phyloP scores from a whole-genome alignment of 371 early-diverging fungal genomes.

The Parasitella parasitica region DNA sequence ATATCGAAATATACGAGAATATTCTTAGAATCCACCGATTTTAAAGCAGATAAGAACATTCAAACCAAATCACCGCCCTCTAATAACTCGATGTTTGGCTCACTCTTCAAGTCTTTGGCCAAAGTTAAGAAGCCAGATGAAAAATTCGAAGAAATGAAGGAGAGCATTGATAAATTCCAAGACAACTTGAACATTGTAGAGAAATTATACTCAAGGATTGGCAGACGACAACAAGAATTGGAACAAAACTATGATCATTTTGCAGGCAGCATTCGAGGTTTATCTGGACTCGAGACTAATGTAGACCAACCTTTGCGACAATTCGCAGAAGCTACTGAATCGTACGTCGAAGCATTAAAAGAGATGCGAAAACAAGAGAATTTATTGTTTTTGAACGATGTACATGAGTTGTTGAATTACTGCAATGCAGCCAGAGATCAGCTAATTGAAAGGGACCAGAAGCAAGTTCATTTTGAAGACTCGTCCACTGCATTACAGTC shows the following conservation, averaged over 20 bases:
- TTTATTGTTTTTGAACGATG: constrained; percentile 67
- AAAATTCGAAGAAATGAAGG: constrained; percentile 79
- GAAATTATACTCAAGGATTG: constrained; percentile 71
- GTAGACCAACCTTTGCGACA: constrained; percentile 73
- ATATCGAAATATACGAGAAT: constrained; percentile 63
- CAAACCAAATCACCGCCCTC: constrained; percentile 50
- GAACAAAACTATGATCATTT: constrained; percentile 78
- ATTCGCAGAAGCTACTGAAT: constrained; percentile 71
- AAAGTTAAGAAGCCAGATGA: constrained; percentile 89
- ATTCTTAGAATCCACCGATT: constrained; percentile 83
- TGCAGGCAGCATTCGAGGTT: constrained; percentile 68
- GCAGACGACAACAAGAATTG: constrained; percentile 76
- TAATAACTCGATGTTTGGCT: constrained; percentile 77
- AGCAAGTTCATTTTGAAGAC: constrained; percentile 92
- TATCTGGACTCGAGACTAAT: constrained; percentile 84
- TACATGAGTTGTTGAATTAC: constrained; percentile 88
- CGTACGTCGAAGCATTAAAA: constrained; percentile 63
- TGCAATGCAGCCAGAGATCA: constrained; percentile 83
- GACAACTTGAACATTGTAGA: constrained; percentile 81
- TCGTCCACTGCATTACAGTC: constrained; percentile 71
- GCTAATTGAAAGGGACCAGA: constrained; percentile 83
- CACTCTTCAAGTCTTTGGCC: constrained; percentile 78
- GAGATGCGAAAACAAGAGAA: constrained; percentile 78
- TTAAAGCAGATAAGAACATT: constrained; percentile 34
- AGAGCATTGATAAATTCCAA: constrained; percentile 77